Percentiles rank a stretch among this genome's conserved stretches.
phyloP scores from a whole-genome alignment of 2,329 filamentous ascomycete genomes.

The Rutstroemia sp. region DNA sequence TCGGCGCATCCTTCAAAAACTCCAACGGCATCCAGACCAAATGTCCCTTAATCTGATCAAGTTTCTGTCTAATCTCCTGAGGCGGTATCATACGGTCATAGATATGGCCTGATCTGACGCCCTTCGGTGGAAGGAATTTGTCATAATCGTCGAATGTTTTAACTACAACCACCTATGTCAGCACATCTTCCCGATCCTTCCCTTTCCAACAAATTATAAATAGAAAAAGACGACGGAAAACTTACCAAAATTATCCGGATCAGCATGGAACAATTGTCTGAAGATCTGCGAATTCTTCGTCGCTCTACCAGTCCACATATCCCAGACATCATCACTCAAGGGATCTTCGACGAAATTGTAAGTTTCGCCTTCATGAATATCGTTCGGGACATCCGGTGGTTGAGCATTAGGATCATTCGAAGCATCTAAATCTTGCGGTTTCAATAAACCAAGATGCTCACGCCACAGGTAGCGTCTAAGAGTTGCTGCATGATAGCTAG shows the following conservation, averaged over 20 bases:
- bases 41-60: constrained; percentile 78
- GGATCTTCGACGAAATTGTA: constrained; percentile 66
- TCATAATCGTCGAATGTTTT: constrained; percentile 89
- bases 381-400: constrained; percentile 63
- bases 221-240: constrained; percentile 9
- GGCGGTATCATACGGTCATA: constrained; percentile 72
- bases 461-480: constrained; percentile 79
- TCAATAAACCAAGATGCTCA: constrained; percentile 79
- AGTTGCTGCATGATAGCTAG: constrained; percentile 74
- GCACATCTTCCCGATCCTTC: background rate
- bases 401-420: constrained; percentile 63
- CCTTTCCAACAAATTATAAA: background rate
- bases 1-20: constrained; percentile 74
- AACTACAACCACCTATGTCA: constrained; percentile 39
- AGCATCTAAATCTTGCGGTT: constrained; percentile 63
- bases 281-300: constrained; percentile 68
- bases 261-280: constrained; percentile 74
- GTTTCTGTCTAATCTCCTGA: constrained; percentile 63
- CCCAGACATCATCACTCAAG: constrained; percentile 57
- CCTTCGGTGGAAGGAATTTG: constrained; percentile 60
- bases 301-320: constrained; percentile 62
- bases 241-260: constrained; percentile 78
- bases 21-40: constrained; percentile 93
- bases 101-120: constrained; percentile 76
- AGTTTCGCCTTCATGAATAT: constrained; percentile 53